Conservation (phyloP, 192 early-diverging fungal species). For the Podila epicladia region DNA sequence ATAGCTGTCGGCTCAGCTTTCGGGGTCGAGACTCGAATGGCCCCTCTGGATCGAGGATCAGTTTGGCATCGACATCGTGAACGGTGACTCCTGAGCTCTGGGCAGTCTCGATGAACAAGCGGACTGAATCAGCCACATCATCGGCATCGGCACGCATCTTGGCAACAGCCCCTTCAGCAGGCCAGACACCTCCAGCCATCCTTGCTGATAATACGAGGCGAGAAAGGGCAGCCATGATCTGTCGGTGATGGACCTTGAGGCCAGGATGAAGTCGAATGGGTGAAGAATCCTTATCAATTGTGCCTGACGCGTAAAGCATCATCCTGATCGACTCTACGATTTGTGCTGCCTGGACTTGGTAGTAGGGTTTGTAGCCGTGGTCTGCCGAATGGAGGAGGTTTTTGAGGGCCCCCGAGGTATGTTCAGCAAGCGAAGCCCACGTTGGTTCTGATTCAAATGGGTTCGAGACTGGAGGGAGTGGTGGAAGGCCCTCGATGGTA, state of each 20-base stretch:
- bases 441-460: constrained; percentile 44
- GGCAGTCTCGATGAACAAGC: constrained; percentile 67
- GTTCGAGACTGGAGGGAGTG: constrained; percentile 33
- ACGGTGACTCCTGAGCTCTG: constrained; percentile 49
- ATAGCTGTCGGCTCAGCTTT: constrained; percentile 24
- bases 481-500: constrained; percentile 10
- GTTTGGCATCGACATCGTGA: constrained; percentile 53
- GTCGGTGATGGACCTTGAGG: constrained; percentile 76
- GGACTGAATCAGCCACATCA: constrained; percentile 81
- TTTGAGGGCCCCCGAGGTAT: constrained; percentile 27
- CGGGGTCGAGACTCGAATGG: constrained; percentile 21
- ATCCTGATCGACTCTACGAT: constrained; percentile 83
- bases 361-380: constrained; percentile 39
- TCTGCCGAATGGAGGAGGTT: constrained; percentile 45
- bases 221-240: constrained; percentile 83
- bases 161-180: constrained; percentile 80
- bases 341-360: constrained; percentile 40
- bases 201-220: constrained; percentile 87
- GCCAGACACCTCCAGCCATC: constrained; percentile 88
- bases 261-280: constrained; percentile 70
- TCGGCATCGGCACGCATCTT: constrained; percentile 80
- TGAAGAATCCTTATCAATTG: constrained; percentile 73
- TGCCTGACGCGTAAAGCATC: constrained; percentile 86
- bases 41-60: constrained; percentile 38
- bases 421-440: constrained; percentile 40